phyloP scores from a whole-genome alignment of 2,329 filamentous ascomycete species.

The Ophiostoma perfectum region DNA sequence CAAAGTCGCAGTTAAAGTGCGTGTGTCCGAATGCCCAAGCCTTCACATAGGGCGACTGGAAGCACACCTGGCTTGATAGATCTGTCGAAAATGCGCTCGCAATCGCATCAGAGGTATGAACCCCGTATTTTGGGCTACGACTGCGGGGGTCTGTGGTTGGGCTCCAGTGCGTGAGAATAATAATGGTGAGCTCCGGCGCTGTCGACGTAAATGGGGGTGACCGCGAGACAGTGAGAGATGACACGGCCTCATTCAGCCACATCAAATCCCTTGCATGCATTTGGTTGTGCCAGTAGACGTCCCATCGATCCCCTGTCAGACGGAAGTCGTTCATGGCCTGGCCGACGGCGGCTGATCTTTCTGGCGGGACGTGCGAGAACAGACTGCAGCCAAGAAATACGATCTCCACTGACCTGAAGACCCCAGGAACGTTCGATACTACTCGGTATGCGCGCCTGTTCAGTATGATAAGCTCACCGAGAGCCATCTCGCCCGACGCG shows the following conservation, averaged over 20 bases:
- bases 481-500: not conserved
- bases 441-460: not conserved
- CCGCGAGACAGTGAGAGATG: not conserved
- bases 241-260: conserved; percentile 1
- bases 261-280: not conserved
- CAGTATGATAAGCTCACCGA: not conserved
- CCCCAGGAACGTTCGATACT: not conserved
- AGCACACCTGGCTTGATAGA: not conserved
- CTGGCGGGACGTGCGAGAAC: not conserved
- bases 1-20: not conserved
- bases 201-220: not conserved
- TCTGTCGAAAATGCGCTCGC: not conserved
- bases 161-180: not conserved
- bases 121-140: not conserved
- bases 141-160: not conserved
- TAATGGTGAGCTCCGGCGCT: not conserved
- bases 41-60: not conserved
- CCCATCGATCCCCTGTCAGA: not conserved
- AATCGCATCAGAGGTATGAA: not conserved
- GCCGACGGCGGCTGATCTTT: not conserved
- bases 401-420: not conserved
- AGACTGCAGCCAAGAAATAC: conserved; percentile 1
- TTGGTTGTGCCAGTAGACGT: conserved; percentile 1
- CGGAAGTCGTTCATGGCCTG: not conserved
- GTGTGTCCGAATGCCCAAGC: not conserved